Evolutionary conservation across 2,329 filamentous ascomycete species (phyloP), one percentile per base, ranked within the genome.

Genomic region (Chaetomiaceae sp.): DNA sequence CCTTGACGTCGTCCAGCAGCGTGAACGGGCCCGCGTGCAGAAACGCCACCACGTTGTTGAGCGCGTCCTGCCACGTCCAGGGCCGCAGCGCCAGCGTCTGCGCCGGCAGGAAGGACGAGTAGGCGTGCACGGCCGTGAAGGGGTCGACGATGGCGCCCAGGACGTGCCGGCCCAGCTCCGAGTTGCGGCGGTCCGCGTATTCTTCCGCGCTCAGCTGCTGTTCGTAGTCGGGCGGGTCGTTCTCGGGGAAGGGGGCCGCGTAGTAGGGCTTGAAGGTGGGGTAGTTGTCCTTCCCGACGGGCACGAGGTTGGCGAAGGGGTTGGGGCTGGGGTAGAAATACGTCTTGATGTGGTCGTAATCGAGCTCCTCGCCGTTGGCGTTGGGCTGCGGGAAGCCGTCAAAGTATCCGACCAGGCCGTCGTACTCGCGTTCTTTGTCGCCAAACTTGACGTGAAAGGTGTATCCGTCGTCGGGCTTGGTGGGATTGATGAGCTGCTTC

Each of bases 371-470:
- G 10, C 47, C 42, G 2, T 41, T 7, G 13, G 4, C 21, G 9
- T 10, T 68, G 70, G 30, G 27, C 32, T 0, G n/a, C 52, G 0
- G 56, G 53, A 21, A 44, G 1, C n/a, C 41, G 41, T 66, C 52
- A 37, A 73, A 75, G 57, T 72, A 74, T 0, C 71, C 69, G 0
- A 75, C 65, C 0, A 75, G 60, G 0, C 73, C 72, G 57, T 74
- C 73, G 46, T 65, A 69, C 0, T 40, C 47, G 2, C 65, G 56
- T 1, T 66, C 56, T 2, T 37, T 30, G 50, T 75, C 67, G 2
- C 73, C 73, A 0, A 75, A 51, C 27, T 67, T 66, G 18, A 74
- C 37, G 11, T 60, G 64, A 49, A 75, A 71, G 0, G 58, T 18
- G 55, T 73, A 73, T 4, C n/a, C 37, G 0, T 13, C 13, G 16